phyloP scores from a whole-genome alignment of 345 rosid species.

The Ailanthus altissimus region DNA sequence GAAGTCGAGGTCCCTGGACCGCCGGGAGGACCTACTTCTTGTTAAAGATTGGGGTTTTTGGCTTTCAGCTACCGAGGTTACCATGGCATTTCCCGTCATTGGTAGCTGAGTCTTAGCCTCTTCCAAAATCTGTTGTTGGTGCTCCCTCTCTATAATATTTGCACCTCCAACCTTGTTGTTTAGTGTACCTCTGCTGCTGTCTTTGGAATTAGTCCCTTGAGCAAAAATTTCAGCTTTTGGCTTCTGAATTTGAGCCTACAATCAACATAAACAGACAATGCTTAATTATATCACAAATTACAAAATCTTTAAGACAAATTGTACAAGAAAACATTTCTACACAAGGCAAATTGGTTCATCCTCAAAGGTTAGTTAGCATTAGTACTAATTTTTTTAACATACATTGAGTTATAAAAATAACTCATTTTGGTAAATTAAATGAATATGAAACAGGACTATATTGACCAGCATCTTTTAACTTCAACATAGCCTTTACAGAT shows the following conservation, averaged over 20 bases:
- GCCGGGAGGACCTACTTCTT: constrained; percentile 74
- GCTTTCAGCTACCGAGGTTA: constrained; percentile 28
- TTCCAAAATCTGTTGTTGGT: constrained; percentile 29
- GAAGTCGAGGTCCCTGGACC: constrained; percentile 67
- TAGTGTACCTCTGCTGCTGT: constrained; percentile 21
- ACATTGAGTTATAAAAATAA: background rate
- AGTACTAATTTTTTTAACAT: too few relatives aligned
- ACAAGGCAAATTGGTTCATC: background rate
- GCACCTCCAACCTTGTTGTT: constrained; percentile 21
- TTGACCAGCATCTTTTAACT: too few relatives aligned
- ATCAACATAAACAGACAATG: background rate
- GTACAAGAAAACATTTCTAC: background rate
- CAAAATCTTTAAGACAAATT: background rate
- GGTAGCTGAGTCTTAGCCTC: constrained; percentile 37
- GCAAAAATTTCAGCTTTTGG: constrained; percentile 26
- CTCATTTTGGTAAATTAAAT: background rate
- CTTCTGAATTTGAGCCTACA: constrained; percentile 37
- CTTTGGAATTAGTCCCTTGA: constrained; percentile 34
- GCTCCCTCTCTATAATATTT: constrained; percentile 35
- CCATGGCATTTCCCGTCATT: constrained; percentile 5
- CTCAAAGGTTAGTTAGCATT: background rate
- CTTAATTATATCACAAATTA: background rate
- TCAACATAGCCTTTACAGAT: background rate
- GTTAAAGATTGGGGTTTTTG: constrained; percentile 54
- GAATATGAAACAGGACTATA: background rate